A percentile compares a stretch with the other conserved stretches of the same genome.
These are phyloP conservation scores for Rhizophlyctis rosea DNA, from an alignment of 192 early-diverging fungal species.

Conservation along the genomic window DNA sequence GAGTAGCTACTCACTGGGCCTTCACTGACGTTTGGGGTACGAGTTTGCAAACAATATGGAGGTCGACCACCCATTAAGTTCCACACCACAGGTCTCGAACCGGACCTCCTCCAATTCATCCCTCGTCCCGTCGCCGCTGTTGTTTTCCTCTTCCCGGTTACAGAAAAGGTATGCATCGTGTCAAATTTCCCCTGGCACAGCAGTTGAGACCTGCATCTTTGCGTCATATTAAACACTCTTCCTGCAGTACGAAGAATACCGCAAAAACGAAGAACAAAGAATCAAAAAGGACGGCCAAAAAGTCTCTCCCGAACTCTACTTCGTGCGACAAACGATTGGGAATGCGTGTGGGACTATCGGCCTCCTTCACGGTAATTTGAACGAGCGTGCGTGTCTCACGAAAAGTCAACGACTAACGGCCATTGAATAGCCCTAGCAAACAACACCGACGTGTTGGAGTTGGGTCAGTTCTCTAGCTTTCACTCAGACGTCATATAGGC, in stretches of 20 bases:
- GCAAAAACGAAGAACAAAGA: conserved; percentile 44
- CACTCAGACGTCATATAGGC: too few species aligned
- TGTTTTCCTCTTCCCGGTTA: conserved; percentile 83
- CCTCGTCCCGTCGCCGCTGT: conserved; percentile 81
- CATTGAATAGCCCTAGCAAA: conserved; percentile 83
- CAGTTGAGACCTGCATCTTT: neutral
- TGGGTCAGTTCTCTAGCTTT: conserved; percentile 40
- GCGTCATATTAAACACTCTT: neutral
- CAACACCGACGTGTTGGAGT: conserved; percentile 49
- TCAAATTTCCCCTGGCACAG: neutral
- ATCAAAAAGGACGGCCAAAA: conserved; percentile 49
- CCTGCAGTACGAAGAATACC: conserved; percentile 43
- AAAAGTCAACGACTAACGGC: too few species aligned
- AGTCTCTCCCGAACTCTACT: conserved; percentile 62
- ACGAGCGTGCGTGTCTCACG: too few species aligned
- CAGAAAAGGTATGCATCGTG: conserved; percentile 52
- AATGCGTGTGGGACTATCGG: conserved; percentile 97
- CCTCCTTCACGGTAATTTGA: conserved; percentile 85
- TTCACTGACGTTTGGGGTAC: conserved; percentile 82
- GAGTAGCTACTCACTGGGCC: conserved; percentile 55
- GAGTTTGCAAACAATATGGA: neutral
- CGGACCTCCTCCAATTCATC: conserved; percentile 75
- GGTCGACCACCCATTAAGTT: neutral
- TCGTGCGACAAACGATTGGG: conserved; percentile 75
- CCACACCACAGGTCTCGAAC: conserved; percentile 62